A percentile compares a stretch with the other conserved stretches of the same genome.
Evolutionary conservation across 2,329 filamentous ascomycete genomes (phyloP).

Genomic region (Hyphodiscus sp.): DNA sequence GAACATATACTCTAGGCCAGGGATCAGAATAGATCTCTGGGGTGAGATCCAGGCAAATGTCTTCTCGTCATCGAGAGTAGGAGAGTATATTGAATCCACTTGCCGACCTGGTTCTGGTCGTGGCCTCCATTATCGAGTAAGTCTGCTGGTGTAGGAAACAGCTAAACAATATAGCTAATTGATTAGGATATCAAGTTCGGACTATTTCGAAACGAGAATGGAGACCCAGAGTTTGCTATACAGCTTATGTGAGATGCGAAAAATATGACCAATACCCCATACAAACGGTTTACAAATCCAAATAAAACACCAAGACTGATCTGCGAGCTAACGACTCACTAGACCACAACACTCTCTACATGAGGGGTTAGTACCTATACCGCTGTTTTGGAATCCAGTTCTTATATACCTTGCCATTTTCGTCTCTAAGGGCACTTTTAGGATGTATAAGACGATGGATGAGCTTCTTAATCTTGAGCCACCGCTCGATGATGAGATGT

Average conservation of each 20-base stretch:
- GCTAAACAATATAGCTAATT: neutral
- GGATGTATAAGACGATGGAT: conserved; percentile 5
- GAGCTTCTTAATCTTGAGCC: conserved; percentile 5
- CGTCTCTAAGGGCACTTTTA: neutral
- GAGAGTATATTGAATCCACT: conserved; percentile 7
- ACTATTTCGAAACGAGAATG: conserved; percentile 9
- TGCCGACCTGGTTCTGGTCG: conserved; percentile 2
- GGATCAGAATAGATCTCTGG: conserved; percentile 7
- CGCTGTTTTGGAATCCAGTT: conserved; percentile 8
- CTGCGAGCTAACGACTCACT: conserved; percentile 6
- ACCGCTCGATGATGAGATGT: conserved; percentile 8
- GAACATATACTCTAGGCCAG: conserved; percentile 3
- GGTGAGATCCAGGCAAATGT: conserved; percentile 3
- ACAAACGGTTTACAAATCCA: conserved; percentile 8
- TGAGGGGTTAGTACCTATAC: conserved; percentile 5
- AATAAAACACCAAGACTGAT: conserved; percentile 1
- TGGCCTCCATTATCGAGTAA: conserved; percentile 9
- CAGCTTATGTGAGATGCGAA: conserved; percentile 7
- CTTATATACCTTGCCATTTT: conserved; percentile 3
- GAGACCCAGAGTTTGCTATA: conserved; percentile 6
- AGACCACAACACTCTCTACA: conserved; percentile 8
- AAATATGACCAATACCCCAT: conserved; percentile 7
- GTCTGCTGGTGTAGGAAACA: neutral
- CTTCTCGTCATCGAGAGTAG: conserved; percentile 5
- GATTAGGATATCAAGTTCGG: conserved; percentile 3